These are phyloP conservation scores for Xylariaceae sp. DNA, from an alignment of 2,329 filamentous ascomycete species.

Conservation along the genomic window DNA sequence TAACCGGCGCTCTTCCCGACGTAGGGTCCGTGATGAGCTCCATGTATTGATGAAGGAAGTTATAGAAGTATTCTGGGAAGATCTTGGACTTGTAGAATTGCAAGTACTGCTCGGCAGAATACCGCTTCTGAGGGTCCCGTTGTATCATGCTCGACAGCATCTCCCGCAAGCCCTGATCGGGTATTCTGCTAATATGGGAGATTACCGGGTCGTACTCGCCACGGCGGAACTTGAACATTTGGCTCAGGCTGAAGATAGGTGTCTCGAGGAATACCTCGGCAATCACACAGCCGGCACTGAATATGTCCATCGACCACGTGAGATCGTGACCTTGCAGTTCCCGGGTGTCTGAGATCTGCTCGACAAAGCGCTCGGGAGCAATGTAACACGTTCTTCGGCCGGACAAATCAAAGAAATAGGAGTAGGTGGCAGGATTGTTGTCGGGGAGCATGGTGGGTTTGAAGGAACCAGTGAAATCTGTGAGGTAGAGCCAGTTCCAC, in stretches of 20 bases:
- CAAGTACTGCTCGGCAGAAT: conserved; percentile 90
- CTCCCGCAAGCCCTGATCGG: conserved; percentile 81
- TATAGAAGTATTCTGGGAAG: conserved; percentile 96
- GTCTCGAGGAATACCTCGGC: conserved; percentile 93
- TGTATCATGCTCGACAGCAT: conserved; percentile 97
- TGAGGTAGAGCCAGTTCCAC: conserved; percentile 98
- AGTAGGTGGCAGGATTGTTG: conserved; percentile 96
- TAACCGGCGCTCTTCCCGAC: conserved; percentile 70
- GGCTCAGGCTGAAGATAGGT: conserved; percentile 95
- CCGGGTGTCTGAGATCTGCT: conserved; percentile 37
- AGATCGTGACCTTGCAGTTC: conserved; percentile 59
- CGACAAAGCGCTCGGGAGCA: conserved; percentile 87
- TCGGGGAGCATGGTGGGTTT: conserved; percentile 92
- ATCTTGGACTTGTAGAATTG: conserved; percentile 89
- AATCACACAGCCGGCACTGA: conserved; percentile 94
- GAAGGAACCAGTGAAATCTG: conserved; percentile 95
- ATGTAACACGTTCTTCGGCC: conserved; percentile 90
- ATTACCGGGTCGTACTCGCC: conserved; percentile 88
- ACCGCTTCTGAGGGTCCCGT: conserved; percentile 84
- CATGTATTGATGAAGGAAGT: conserved; percentile 97
- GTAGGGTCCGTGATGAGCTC: conserved; percentile 88
- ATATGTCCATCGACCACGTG: conserved; percentile 97
- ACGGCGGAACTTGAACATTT: conserved; percentile 90
- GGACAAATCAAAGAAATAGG: conserved; percentile 95
- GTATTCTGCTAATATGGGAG: conserved; percentile 78